Conservation (phyloP, 805 yeast genomes). For the Martiniozyma abietophila region DNA sequence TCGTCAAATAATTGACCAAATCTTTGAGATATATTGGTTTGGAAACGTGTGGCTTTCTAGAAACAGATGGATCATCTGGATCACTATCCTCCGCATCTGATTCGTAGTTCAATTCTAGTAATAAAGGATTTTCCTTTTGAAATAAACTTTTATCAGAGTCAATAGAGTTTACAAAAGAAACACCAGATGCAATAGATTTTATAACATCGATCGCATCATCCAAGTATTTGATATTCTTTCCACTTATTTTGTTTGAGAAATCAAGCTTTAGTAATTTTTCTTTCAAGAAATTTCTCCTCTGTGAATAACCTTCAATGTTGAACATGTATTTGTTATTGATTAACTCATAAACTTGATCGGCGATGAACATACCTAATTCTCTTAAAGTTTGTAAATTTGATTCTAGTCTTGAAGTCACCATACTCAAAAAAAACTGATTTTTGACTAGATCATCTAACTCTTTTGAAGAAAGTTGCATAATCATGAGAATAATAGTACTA, state of each 20-base stretch:
- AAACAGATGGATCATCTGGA: constrained; percentile 35
- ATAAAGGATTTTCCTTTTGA: constrained; percentile 6
- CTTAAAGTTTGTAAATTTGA: constrained; percentile 39
- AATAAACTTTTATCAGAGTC: constrained; percentile 2
- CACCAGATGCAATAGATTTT: background rate
- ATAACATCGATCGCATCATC: constrained; percentile 9
- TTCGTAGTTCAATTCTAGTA: constrained; percentile 14
- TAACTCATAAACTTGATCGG: constrained; percentile 37
- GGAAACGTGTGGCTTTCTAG: constrained; percentile 27
- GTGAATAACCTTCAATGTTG: constrained; percentile 17
- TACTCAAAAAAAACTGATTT: constrained; percentile 33
- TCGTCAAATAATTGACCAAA: constrained; percentile 45
- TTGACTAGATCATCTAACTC: constrained; percentile 26
- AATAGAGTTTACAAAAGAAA: too few species aligned
- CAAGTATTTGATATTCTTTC: too few species aligned
- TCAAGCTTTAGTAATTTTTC: too few species aligned
- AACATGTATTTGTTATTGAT: constrained; percentile 25
- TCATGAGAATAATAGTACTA: constrained; percentile 33
- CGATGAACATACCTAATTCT: constrained; percentile 46
- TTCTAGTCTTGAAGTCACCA: constrained; percentile 46
- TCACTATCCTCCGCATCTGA: constrained; percentile 38
- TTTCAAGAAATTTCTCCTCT: constrained; percentile 15
- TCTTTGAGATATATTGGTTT: constrained; percentile 69
- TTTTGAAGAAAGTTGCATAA: constrained; percentile 18
- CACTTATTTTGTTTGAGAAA: constrained; percentile 5